A percentile compares a stretch with the other conserved stretches of the same genome.
phyloP scores from a whole-genome alignment of 2,329 filamentous ascomycete species.

The Curvularia verruculosa region DNA sequence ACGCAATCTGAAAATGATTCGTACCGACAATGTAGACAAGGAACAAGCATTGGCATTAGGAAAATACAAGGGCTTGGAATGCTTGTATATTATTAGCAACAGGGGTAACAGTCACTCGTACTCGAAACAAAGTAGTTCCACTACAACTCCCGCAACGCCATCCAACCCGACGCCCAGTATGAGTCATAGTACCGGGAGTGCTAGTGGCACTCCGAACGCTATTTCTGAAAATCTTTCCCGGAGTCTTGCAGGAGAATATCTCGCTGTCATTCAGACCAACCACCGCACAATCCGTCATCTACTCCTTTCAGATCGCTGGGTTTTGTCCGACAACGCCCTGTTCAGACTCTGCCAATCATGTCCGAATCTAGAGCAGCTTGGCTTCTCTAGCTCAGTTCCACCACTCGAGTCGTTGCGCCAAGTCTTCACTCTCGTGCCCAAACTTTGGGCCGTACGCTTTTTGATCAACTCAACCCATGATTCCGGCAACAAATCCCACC shows the following conservation, averaged over 20 bases:
- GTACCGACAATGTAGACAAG: slow-evolving; percentile 57
- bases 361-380: slow-evolving; percentile 65
- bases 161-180: slow-evolving; percentile 29
- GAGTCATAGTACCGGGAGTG: slow-evolving; percentile 25
- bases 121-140: slow-evolving; percentile 35
- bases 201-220: slow-evolving; percentile 29
- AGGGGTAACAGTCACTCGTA: slow-evolving; percentile 29
- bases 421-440: slow-evolving; percentile 47
- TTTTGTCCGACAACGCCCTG: slow-evolving; percentile 56
- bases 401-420: slow-evolving; percentile 47
- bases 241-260: slow-evolving; percentile 53
- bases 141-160: slow-evolving; percentile 39
- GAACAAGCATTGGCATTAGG: slow-evolving; percentile 53
- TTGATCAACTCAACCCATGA: slow-evolving; percentile 40
- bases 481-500: slow-evolving; percentile 32
- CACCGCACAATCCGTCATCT: slow-evolving; percentile 62
- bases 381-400: slow-evolving; percentile 62
- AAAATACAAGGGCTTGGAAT: slow-evolving; percentile 54
- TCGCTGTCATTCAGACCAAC: slow-evolving; percentile 58
- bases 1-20: slow-evolving; percentile 54
- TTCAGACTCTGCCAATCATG: slow-evolving; percentile 60
- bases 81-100: slow-evolving; percentile 59
- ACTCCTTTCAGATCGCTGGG: slow-evolving; percentile 63
- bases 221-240: slow-evolving; percentile 34
- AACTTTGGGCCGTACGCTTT: slow-evolving; percentile 51